A percentile compares a stretch with the other conserved stretches of the same genome.
Conservation (phyloP, 768 basidiomycete species). For the Lentinula sp. region DNA sequence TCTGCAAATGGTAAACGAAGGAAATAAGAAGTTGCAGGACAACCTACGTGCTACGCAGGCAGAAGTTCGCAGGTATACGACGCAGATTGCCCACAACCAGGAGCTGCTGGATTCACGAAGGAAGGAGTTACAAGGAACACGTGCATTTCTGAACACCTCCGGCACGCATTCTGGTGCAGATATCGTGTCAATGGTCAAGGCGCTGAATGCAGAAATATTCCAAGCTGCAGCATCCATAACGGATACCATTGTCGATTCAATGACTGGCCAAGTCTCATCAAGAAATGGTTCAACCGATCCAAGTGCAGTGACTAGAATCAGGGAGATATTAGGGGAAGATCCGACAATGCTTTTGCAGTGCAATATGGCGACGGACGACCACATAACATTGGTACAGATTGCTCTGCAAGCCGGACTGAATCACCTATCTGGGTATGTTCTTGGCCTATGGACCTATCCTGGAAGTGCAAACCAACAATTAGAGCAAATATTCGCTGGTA, state of each 20-base stretch:
- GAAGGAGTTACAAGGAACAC: slow-evolving; percentile 34
- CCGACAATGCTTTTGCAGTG: neutral
- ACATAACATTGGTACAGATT: neutral
- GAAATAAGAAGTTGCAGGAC: neutral
- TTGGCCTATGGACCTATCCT: neutral
- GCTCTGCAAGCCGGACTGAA: neutral
- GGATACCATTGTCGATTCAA: slow-evolving; percentile 21
- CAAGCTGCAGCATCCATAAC: slow-evolving; percentile 36
- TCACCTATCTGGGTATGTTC: neutral
- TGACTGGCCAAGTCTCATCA: neutral
- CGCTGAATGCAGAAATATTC: slow-evolving; percentile 41
- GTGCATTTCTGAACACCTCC: slow-evolving; percentile 35
- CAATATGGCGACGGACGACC: neutral
- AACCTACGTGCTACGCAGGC: neutral
- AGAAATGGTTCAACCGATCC: neutral
- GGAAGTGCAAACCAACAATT: neutral
- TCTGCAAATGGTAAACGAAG: neutral
- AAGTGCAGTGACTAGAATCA: neutral
- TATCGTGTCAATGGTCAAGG: slow-evolving; percentile 27
- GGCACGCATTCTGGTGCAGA: slow-evolving; percentile 40
- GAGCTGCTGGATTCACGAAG: slow-evolving; percentile 22
- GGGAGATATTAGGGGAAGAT: neutral
- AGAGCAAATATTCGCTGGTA: neutral
- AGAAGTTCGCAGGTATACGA: slow-evolving; percentile 5
- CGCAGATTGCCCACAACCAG: slow-evolving; percentile 10